Conservation (phyloP, 1,284 basidiomycete species). For the Cutaneotrichosporon sp. region DNA sequence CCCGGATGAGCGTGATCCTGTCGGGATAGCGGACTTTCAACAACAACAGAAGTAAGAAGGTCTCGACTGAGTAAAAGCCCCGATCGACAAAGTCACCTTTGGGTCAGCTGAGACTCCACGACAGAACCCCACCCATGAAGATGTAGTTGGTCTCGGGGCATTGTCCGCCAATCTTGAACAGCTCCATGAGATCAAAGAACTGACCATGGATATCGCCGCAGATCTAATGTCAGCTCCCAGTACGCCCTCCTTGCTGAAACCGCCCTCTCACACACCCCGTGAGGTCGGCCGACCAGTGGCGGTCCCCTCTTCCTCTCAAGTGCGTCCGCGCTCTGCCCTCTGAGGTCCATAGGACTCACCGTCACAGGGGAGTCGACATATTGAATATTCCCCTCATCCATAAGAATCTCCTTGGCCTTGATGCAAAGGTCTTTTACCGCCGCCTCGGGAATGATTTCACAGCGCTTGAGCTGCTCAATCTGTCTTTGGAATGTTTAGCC, state of each 20-base stretch:
- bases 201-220: conserved; percentile 99
- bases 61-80: conserved; percentile 96
- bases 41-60: conserved; percentile 87
- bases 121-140: conserved; percentile 79
- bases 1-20: conserved; percentile 92
- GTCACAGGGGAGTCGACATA: conserved; percentile 94
- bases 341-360: conserved; percentile 53
- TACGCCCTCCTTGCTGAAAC: no score
- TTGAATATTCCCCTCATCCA: conserved; percentile 97
- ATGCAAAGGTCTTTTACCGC: conserved; percentile 89
- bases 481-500: no score
- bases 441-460: conserved; percentile 87
- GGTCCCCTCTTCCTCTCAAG: no score
- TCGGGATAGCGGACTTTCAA: conserved; percentile 98
- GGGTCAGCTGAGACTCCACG: not conserved
- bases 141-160: conserved; percentile 97
- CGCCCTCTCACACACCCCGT: no score
- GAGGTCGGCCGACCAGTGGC: no score
- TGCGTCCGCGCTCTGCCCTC: not conserved
- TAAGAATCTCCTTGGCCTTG: conserved; percentile 90
- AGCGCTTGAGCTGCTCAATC: conserved; percentile 82
- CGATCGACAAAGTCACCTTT: conserved; percentile 88
- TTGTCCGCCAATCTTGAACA: conserved; percentile 90
- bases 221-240: conserved; percentile 57
- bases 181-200: conserved; percentile 95